Evolutionary conservation across 202 grass and related monocot species (phyloP), one percentile per base, ranked within the genome.

Genomic region (Carex sylvatica): DNA sequence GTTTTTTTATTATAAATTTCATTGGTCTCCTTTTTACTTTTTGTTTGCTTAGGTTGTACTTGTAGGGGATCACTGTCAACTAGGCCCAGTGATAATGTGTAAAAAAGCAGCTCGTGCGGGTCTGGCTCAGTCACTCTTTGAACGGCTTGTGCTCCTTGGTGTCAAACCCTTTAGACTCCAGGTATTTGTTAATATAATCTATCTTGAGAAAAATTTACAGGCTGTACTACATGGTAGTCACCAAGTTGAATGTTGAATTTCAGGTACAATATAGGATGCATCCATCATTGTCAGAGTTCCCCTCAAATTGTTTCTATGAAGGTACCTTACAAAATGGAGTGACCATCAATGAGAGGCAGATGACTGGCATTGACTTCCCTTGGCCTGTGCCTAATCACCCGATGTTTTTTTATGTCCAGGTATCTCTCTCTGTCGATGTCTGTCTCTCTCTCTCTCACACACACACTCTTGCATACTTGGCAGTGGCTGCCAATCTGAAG

Each of bases 351-450:
- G 97, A 99, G 87, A 96, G 97, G 68, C 91, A 96, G 78, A 80
- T 89, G 26, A 67, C 93, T 77, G 93, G 97, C 79, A 96, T 99
- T 87, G 97, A 99, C 88, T 99, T 99, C 82, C 93, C 97, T 87
- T 99, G 93, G 97, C 93, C 97, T 38, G 93, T 99, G 82, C 93
- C 93, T 40, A 99, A 96, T 81, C 93, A 91, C 36, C 97, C 97
- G 60, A 99, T 99, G 97, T 99, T 99, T 89, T 99, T 99, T 83
- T 99, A 99, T 89, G 97, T 99, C 42, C 97, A 99, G 91, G 97
- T 96, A 74, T 14, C 26, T 83, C 76, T 66, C 75, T 81, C 16
- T 24, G n/a, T n/a, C n/a, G n/a, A n/a, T n/a, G n/a, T n/a, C n/a
- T n/a, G 19, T 30, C 26, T 73, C 12, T 61, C 11, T 42, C 13